Base-by-base conservation (phyloP, 371 early-diverging fungal species). In the Rhizopus stolonifer region DNA sequence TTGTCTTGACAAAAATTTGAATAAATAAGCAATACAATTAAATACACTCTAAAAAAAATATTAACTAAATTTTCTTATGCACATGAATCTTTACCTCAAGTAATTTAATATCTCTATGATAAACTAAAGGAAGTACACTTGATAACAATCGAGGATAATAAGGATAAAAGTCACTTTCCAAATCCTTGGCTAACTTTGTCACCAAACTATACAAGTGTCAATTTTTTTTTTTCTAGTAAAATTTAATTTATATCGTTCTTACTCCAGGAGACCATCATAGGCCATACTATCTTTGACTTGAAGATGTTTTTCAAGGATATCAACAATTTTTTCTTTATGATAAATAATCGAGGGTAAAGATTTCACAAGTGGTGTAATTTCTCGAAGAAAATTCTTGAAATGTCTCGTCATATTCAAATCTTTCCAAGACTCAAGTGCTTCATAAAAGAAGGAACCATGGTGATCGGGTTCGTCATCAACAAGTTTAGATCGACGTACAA, bases 91-190 rank as follows among this genome's bases (percentile, higher is more conserved):
- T 18, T 72, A 89, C 90, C 80, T 94, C 94, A 14, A 95, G 67
- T 7, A 90, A 61, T 49, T 84, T 80, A 26, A 89, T 77, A 57
- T 91, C 86, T 31, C 80, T 74, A 11, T 72, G 67, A 32, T 82
- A 76, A 25, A 91, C 82, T 24, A 93, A 64, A 18, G 81, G 80
- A 44, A 85, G 51, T 18, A 94, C 81, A 7, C 78, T 64, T 1
- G 61, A 54, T 19, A 92, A 56, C 22, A 95, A 55, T 4, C 73
- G 57, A 33, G 79, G 75, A 60, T 91, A 92, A 61, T 88, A 85
- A n/a, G 86, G 85, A 59, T 84, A 88, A 24, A 96, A 86, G 56
- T 97, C 98, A 9, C 87, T 89, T 67, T 92, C 92, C 19, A 98
- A 75, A 69, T 98, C 99, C 58, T 84, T 87, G 8, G 93, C 90